Evolutionary conservation across 1,284 basidiomycete species (phyloP).

Genomic region (Bjerkandera adusta): DNA sequence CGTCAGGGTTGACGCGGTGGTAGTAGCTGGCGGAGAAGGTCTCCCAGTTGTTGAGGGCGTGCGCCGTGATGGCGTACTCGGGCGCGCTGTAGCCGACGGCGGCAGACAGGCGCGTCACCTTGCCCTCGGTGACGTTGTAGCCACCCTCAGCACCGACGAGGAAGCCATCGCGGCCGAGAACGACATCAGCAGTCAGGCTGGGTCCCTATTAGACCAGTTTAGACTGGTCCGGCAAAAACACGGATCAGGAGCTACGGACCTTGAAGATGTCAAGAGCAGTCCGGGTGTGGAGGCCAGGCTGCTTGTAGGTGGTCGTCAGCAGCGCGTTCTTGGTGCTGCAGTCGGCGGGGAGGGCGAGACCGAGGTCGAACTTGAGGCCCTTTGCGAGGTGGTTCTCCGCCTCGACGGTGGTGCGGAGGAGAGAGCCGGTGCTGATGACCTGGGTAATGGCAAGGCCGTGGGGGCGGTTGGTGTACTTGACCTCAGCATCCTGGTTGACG

Average conservation of each 20-base stretch:
- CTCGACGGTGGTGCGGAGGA: slow-evolving; percentile 91
- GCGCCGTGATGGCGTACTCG: slow-evolving; percentile 94
- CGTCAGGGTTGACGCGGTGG: slow-evolving; percentile 93
- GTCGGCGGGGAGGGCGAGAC: slow-evolving; percentile 83
- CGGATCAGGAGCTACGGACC: slow-evolving; percentile 42
- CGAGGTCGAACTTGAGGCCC: slow-evolving; percentile 95
- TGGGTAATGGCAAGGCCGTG: slow-evolving; percentile 91
- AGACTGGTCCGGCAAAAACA: slow-evolving; percentile 9
- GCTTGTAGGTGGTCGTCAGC: slow-evolving; percentile 89
- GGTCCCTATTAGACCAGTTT: slow-evolving; percentile 65
- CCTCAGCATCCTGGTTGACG: slow-evolving; percentile 88
- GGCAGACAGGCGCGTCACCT: slow-evolving; percentile 89
- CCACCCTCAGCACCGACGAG: slow-evolving; percentile 94
- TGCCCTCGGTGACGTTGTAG: slow-evolving; percentile 95
- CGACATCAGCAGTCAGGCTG: slow-evolving; percentile 94
- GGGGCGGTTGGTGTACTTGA: slow-evolving; percentile 85
- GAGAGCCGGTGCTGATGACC: slow-evolving; percentile 93
- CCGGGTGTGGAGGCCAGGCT: slow-evolving; percentile 93
- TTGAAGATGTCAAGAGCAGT: slow-evolving; percentile 94
- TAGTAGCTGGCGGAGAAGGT: slow-evolving; percentile 97
- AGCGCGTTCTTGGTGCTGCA: slow-evolving; percentile 85
- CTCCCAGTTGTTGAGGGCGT: slow-evolving; percentile 94
- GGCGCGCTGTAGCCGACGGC: slow-evolving; percentile 95
- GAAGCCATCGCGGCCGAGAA: slow-evolving; percentile 97
- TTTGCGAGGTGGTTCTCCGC: slow-evolving; percentile 98